phyloP scores from a whole-genome alignment of 1,284 basidiomycete genomes.

The Naganishia sp. region DNA sequence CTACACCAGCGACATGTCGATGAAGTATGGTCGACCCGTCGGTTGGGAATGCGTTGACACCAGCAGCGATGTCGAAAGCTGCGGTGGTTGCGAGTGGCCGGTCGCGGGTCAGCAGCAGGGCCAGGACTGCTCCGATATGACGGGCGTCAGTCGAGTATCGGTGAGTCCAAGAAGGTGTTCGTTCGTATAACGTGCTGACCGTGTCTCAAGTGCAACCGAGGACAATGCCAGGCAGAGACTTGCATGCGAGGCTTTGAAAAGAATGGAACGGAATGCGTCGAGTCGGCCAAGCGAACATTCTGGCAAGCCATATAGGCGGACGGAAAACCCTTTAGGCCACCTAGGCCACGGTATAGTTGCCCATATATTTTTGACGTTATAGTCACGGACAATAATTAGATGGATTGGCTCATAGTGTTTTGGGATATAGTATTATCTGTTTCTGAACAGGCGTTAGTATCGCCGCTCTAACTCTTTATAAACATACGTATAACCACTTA shows the following conservation, averaged over 20 bases:
- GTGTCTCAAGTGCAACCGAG: background rate
- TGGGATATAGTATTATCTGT: no score
- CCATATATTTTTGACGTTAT: no score
- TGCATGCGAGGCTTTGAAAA: conserved; percentile 18
- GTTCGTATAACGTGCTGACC: no score
- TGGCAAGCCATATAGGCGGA: conserved; percentile 11
- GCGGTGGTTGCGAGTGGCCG: conserved; percentile 11
- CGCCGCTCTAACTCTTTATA: no score
- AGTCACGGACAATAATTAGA: no score
- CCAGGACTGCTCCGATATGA: conserved; percentile 5
- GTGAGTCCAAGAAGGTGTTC: background rate
- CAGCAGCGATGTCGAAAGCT: conserved; percentile 6
- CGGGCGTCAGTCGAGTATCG: background rate
- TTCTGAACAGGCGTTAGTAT: no score
- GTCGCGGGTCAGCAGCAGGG: conserved; percentile 1
- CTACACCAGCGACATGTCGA: conserved; percentile 4
- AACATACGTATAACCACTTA: no score
- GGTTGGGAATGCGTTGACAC: conserved; percentile 13
- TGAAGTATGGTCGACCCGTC: background rate
- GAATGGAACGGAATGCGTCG: conserved; percentile 12
- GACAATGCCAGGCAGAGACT: background rate
- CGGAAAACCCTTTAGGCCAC: background rate
- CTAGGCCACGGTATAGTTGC: no score
- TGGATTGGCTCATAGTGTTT: no score
- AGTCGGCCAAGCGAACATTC: conserved; percentile 1